Percentiles rank a stretch among this genome's conserved stretches.
These are phyloP conservation scores for Penicillium desertorum DNA, from an alignment of 495 filamentous ascomycete genomes.

Conservation along the genomic window DNA sequence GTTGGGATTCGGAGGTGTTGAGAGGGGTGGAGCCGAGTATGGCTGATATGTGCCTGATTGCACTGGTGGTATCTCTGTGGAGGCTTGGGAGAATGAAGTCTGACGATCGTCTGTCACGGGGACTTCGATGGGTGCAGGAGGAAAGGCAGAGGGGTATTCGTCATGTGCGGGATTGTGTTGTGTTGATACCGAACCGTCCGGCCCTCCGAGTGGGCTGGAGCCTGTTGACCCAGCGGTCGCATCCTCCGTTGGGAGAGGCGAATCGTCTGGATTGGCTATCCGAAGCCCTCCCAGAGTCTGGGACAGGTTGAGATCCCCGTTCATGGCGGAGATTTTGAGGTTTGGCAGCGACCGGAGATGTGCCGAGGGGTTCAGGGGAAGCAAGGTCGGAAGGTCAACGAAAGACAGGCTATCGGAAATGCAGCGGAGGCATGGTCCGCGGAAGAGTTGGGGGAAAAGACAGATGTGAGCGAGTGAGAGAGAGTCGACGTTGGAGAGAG, in stretches of 20 bases:
- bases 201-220: constrained; percentile 27
- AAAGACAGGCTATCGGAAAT: constrained; percentile 29
- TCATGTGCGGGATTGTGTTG: constrained; percentile 21
- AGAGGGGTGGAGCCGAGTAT: constrained; percentile 49
- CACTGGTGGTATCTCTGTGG: constrained; percentile 23
- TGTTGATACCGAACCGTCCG: constrained; percentile 33
- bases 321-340: constrained; percentile 57
- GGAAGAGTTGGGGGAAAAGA: constrained; percentile 19
- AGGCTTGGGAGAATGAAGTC: constrained; percentile 26
- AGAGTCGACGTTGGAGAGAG: constrained; percentile 8
- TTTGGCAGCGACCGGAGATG: constrained; percentile 11
- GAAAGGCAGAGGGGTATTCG: constrained; percentile 21
- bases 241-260: constrained; percentile 59
- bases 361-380: constrained; percentile 8
- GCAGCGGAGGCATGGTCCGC: constrained; percentile 40
- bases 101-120: constrained; percentile 31
- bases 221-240: constrained; percentile 30
- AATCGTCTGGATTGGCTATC: constrained; percentile 95
- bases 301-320: constrained; percentile 89
- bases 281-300: constrained; percentile 90
- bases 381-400: constrained; percentile 6
- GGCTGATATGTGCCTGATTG: constrained; percentile 30
- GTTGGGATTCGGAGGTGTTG: constrained; percentile 34
- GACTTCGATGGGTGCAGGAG: constrained; percentile 26
- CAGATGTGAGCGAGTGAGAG: constrained; percentile 6